These are phyloP conservation scores for Phoma sp. DNA, from an alignment of 2,329 filamentous ascomycete genomes.

Conservation along the genomic window DNA sequence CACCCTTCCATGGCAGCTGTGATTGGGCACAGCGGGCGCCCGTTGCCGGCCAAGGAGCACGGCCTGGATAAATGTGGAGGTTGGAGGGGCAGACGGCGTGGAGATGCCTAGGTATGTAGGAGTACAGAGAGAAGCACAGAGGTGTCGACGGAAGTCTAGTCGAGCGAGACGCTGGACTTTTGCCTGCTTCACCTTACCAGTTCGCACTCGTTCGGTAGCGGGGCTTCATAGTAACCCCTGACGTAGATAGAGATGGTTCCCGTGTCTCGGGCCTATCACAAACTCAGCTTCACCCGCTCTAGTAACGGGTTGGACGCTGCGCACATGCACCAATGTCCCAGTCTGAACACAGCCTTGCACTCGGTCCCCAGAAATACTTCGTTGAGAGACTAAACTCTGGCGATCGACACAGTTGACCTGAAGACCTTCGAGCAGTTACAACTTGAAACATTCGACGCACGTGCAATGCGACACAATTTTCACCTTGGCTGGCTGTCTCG, in stretches of 20 bases:
- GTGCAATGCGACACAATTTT: too few species aligned
- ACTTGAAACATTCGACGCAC: neutral
- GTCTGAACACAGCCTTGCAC: conserved; percentile 11
- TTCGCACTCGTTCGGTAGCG: conserved; percentile 12
- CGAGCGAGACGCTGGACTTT: conserved; percentile 4
- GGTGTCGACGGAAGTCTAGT: neutral
- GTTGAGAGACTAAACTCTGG: conserved; percentile 5
- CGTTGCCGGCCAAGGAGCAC: conserved; percentile 21
- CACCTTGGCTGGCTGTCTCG: too few species aligned
- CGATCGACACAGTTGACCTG: neutral
- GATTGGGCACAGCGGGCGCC: conserved; percentile 23
- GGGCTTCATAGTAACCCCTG: conserved; percentile 13
- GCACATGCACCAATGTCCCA: conserved; percentile 7
- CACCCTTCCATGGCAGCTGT: conserved; percentile 41
- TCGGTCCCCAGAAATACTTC: neutral
- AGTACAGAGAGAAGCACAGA: neutral
- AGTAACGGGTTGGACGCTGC: conserved; percentile 7
- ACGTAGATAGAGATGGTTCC: conserved; percentile 11
- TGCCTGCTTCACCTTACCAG: conserved; percentile 4
- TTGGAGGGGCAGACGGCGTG: conserved; percentile 1
- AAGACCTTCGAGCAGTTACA: neutral
- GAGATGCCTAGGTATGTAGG: neutral
- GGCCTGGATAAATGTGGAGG: conserved; percentile 12
- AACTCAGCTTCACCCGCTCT: conserved; percentile 1
- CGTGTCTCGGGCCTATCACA: conserved; percentile 13